Evolutionary conservation across 371 early-diverging fungal species (phyloP).

Genomic region (Rhizomucor pusillus): DNA sequence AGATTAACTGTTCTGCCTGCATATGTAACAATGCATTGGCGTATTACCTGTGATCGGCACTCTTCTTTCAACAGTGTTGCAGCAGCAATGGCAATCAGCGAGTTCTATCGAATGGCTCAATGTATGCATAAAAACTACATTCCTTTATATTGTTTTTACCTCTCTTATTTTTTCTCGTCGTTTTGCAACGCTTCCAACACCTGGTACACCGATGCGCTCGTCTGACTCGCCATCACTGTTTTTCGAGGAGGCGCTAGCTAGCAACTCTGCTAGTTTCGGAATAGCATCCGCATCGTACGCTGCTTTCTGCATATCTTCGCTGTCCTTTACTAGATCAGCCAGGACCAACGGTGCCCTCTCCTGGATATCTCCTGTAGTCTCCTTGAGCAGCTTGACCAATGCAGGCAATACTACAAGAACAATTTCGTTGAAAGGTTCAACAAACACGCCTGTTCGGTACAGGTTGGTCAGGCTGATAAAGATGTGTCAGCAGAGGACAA

Average conservation of each 20-base stretch:
- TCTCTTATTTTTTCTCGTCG: slow-evolving; percentile 67
- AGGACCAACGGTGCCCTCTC: slow-evolving; percentile 73
- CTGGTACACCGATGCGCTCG: slow-evolving; percentile 32
- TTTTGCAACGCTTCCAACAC: slow-evolving; percentile 48
- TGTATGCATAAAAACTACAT: not conserved
- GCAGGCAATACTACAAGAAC: slow-evolving; percentile 67
- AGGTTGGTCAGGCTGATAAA: slow-evolving; percentile 64
- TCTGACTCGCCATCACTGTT: slow-evolving; percentile 43
- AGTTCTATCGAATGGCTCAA: slow-evolving; percentile 39
- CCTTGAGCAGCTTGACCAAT: slow-evolving; percentile 70
- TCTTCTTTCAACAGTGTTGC: slow-evolving; percentile 75
- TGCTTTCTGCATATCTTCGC: slow-evolving; percentile 75
- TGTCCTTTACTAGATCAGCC: slow-evolving; percentile 73
- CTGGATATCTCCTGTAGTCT: slow-evolving; percentile 53
- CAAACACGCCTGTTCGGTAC: slow-evolving; percentile 59
- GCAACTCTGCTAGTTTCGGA: slow-evolving; percentile 60
- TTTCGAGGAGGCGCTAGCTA: slow-evolving; percentile 40
- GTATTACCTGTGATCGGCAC: slow-evolving; percentile 66
- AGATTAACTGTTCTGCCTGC: not conserved
- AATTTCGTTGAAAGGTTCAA: slow-evolving; percentile 59
- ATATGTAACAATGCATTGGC: no score
- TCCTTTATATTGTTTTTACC: slow-evolving; percentile 24
- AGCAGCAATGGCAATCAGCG: slow-evolving; percentile 76
- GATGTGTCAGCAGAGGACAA: not conserved
- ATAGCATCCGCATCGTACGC: slow-evolving; percentile 82